Evolutionary conservation across 768 basidiomycete species (phyloP), one percentile per base, ranked within the genome.

Genomic region (Rhodosporidiobolus sp.): DNA sequence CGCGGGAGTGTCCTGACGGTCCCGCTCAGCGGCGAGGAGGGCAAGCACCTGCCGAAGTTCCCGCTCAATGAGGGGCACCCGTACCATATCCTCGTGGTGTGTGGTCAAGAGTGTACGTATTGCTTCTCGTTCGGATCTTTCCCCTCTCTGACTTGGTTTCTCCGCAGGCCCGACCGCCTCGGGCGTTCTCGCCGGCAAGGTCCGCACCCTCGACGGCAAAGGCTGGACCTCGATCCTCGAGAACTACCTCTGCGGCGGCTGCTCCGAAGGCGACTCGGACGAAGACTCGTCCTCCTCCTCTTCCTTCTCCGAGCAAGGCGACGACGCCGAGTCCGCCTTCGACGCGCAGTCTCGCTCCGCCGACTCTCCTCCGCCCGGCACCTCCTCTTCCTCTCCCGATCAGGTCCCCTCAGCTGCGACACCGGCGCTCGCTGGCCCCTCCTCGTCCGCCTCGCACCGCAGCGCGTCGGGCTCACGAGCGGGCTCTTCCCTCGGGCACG

Each of bases 41-140:
- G 53, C n/a, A 55, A 43, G 43, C 26, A 2, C 11, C 50, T 76
- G 30, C 75, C 76, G 3, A 49, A 48, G 19, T 72, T 72, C 19
- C 65, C 77, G 11, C 57, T 75, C 11, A 52, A 68, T 26, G 32
- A 46, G 6, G 62, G 62, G 22, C 67, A 75, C 34, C 77, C 76
- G 22, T 77, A 79, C 58, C 78, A 79, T 56, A 43, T 78, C 45
- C n/a, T 78, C 35, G 77, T 78, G 35, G 72, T 79, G 1, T 76
- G 74, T 8, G 72, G 68, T 0, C 78, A 79, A 35, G 78, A 79
- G 50, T 74, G 74, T 60, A 43, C 50, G 62, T 54, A 32, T 58
- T 17, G 19, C n/a, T 45, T 17, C 26, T 38, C 17, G n/a, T n/a
- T n/a, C n/a, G n/a, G n/a, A n/a, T 30, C 52, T 58, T n/a, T 11